These are phyloP conservation scores for Amauroascus niger DNA, from an alignment of 2,329 filamentous ascomycete species.

Conservation along the genomic window DNA sequence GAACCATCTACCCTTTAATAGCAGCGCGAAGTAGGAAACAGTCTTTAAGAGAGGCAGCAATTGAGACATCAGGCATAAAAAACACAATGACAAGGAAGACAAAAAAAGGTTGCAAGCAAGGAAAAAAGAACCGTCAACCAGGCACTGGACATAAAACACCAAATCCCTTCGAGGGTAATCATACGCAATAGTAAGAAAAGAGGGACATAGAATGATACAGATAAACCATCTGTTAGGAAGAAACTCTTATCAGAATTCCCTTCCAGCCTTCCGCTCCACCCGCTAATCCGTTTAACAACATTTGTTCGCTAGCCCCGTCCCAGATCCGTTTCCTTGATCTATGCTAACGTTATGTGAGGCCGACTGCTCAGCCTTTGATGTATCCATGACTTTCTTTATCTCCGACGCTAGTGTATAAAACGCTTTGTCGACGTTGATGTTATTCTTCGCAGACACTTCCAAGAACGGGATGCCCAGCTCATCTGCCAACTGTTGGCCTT, in stretches of 20 bases:
- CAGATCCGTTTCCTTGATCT: slow-evolving; percentile 45
- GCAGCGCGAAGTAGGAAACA: background rate
- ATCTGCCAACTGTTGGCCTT: slow-evolving; percentile 85
- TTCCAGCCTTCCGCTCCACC: background rate
- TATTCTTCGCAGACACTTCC: slow-evolving; percentile 96
- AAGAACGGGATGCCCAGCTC: slow-evolving; percentile 97
- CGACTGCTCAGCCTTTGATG: slow-evolving; percentile 63
- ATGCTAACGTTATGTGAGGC: slow-evolving; percentile 57
- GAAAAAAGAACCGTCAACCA: background rate
- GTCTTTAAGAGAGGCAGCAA: background rate
- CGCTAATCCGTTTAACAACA: slow-evolving; percentile 55
- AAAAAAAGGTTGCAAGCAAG: slow-evolving; percentile 10
- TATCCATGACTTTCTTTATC: slow-evolving; percentile 99
- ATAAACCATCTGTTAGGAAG: slow-evolving; percentile 7
- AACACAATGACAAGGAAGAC: background rate
- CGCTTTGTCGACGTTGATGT: slow-evolving; percentile 99
- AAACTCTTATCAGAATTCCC: background rate
- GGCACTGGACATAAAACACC: background rate
- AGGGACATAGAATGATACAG: slow-evolving; percentile 8
- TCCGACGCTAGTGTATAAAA: slow-evolving; percentile 92
- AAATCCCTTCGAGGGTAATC: slow-evolving; percentile 1
- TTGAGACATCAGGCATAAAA: background rate
- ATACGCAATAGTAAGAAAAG: slow-evolving; percentile 4
- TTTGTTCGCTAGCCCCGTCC: slow-evolving; percentile 52
- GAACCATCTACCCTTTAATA: background rate